These are phyloP conservation scores for Cutaneotrichosporon mucoides DNA, from an alignment of 1,284 basidiomycete species.

Conservation along the genomic window DNA sequence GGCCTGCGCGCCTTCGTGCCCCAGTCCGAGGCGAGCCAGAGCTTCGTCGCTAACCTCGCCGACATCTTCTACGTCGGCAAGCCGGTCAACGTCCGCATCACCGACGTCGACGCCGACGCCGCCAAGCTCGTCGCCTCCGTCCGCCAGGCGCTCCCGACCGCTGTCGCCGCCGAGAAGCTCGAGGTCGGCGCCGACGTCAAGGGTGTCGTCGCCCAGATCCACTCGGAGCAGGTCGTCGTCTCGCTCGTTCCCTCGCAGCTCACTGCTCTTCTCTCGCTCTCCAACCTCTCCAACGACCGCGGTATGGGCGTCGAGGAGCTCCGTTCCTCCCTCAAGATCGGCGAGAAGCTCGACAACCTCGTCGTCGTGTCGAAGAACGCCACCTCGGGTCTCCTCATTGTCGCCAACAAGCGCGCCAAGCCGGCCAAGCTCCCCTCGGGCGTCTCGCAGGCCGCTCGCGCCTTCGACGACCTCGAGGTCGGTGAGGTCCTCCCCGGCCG, in stretches of 20 bases:
- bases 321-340: slow-evolving; percentile 61
- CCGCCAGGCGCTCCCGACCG: slow-evolving; percentile 66
- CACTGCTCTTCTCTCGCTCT: slow-evolving; percentile 77
- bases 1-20: slow-evolving; percentile 81
- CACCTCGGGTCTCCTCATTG: slow-evolving; percentile 82
- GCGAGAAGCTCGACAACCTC: slow-evolving; percentile 70
- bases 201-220: slow-evolving; percentile 69
- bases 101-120: slow-evolving; percentile 62
- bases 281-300: slow-evolving; percentile 80
- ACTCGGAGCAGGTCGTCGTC: slow-evolving; percentile 76
- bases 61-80: slow-evolving; percentile 74
- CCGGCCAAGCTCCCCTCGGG: slow-evolving; percentile 50
- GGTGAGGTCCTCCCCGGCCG: slow-evolving; percentile 74
- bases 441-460: slow-evolving; percentile 55
- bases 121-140: slow-evolving; percentile 78
- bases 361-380: slow-evolving; percentile 85
- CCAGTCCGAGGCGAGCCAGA: slow-evolving; percentile 70
- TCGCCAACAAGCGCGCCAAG: slow-evolving; percentile 57
- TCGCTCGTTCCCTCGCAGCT: slow-evolving; percentile 66
- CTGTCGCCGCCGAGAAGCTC: slow-evolving; percentile 62
- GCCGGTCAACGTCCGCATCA: slow-evolving; percentile 80
- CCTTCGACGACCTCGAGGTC: slow-evolving; percentile 61
- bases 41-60: slow-evolving; percentile 59
- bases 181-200: slow-evolving; percentile 71
- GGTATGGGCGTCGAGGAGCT: slow-evolving; percentile 66